Percentiles rank a stretch among this genome's conserved stretches.
phyloP scores from a whole-genome alignment of 78 protist species.

The Dictyostelium citrinum region DNA sequence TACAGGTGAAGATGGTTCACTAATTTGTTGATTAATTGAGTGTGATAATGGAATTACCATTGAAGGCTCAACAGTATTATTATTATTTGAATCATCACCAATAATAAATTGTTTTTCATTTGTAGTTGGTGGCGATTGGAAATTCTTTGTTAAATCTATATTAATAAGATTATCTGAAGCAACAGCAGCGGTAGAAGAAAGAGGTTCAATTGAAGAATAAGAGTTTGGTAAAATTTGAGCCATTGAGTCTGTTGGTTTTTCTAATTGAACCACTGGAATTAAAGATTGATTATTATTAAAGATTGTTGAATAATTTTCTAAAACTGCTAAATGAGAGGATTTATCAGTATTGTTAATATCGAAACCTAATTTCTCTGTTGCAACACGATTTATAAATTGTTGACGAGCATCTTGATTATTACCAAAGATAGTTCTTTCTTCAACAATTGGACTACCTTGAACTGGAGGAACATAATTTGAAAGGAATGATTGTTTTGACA shows the following conservation, averaged over 20 bases:
- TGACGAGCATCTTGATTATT: neutral
- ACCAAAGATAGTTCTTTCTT: slow-evolving; percentile 8
- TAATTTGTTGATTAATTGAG: neutral
- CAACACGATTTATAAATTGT: neutral
- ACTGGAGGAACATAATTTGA: neutral
- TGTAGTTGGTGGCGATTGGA: neutral
- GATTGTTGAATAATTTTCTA: neutral
- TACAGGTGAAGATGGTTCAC: neutral
- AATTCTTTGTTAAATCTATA: neutral
- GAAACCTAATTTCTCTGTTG: neutral
- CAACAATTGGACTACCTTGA: neutral
- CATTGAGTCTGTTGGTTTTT: neutral
- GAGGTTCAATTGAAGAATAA: neutral
- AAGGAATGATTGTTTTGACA: neutral
- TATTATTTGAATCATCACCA: neutral
- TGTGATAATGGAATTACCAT: neutral
- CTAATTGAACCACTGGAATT: neutral
- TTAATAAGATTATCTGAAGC: neutral
- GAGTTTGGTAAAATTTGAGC: neutral
- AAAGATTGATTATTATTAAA: neutral
- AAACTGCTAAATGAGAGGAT: neutral
- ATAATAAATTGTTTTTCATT: neutral
- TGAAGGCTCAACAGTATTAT: neutral
- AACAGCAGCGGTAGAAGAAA: neutral
- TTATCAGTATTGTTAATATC: neutral